These are phyloP conservation scores for Phytophthora hybrid DNA, from an alignment of 352 stramenopile species.

Conservation along the genomic window DNA sequence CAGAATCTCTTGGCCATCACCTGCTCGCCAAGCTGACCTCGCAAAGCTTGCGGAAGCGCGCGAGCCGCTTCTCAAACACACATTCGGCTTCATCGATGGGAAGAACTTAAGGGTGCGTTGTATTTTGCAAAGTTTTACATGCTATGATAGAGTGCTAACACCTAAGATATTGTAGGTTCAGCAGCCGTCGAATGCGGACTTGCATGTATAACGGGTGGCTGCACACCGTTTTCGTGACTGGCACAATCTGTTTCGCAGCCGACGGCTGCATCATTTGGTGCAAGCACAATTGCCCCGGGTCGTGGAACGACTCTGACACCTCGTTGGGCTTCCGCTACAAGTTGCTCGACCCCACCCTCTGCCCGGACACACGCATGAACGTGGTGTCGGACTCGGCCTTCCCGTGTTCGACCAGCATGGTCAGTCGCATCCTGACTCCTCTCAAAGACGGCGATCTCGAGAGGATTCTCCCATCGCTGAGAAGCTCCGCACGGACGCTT, in stretches of 20 bases:
- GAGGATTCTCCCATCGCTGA: background rate
- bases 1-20: slow-evolving; percentile 8
- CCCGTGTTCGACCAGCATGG: slow-evolving; percentile 5
- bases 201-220: slow-evolving; percentile 1
- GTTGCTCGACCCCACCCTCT: background rate
- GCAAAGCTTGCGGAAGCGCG: slow-evolving; percentile 29
- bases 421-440: background rate
- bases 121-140: background rate
- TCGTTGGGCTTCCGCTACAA: background rate
- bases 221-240: slow-evolving; percentile 12
- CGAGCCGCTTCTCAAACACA: slow-evolving; percentile 30
- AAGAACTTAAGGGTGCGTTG: slow-evolving; percentile 5
- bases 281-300: slow-evolving; percentile 27
- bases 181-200: slow-evolving; percentile 6
- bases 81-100: slow-evolving; percentile 21
- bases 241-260: slow-evolving; percentile 18
- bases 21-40: background rate
- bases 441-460: slow-evolving; percentile 12
- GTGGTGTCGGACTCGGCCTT: slow-evolving; percentile 9
- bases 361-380: background rate
- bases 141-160: background rate
- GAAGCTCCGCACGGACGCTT: background rate
- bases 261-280: slow-evolving; percentile 20
- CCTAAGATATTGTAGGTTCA: background rate
- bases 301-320: background rate